These are phyloP conservation scores for Sindora glabra DNA, from an alignment of 306 rosid genomes.

Conservation along the genomic window DNA sequence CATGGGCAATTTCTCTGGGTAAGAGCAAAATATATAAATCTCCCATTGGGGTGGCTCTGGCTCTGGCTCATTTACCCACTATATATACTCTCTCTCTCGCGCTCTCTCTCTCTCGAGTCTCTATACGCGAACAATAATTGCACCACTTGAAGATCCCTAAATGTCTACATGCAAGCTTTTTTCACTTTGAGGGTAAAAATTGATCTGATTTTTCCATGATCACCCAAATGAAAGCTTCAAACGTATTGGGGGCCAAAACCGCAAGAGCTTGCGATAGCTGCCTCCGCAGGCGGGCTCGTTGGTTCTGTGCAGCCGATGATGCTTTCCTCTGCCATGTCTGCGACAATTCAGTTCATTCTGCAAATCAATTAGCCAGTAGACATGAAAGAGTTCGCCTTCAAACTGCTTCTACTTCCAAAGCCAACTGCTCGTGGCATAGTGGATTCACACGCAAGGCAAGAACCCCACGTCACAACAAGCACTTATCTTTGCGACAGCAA, in stretches of 20 bases:
- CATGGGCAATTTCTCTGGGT: not conserved
- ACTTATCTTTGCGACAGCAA: slow-evolving; percentile 11
- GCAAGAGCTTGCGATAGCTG: slow-evolving; percentile 89
- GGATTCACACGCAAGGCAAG: slow-evolving; percentile 81
- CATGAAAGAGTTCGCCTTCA: slow-evolving; percentile 78
- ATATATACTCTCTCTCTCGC: too few relatives aligned
- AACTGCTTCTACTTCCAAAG: slow-evolving; percentile 35
- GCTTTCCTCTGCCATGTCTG: slow-evolving; percentile 85
- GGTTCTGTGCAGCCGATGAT: slow-evolving; percentile 88
- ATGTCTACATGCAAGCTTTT: slow-evolving; percentile 1
- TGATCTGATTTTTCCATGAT: slow-evolving; percentile 10
- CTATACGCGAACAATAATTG: slow-evolving; percentile 25
- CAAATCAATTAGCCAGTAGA: slow-evolving; percentile 65
- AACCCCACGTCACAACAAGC: slow-evolving; percentile 53
- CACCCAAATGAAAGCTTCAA: slow-evolving; percentile 37
- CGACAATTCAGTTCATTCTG: slow-evolving; percentile 72
- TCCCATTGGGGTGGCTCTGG: too few relatives aligned
- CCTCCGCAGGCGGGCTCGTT: slow-evolving; percentile 53
- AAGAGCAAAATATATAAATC: too few relatives aligned
- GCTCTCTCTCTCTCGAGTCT: slow-evolving; percentile 17
- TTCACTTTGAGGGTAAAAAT: not conserved
- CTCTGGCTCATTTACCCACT: too few relatives aligned
- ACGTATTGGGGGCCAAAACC: slow-evolving; percentile 61
- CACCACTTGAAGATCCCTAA: slow-evolving; percentile 19
- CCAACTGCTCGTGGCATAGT: slow-evolving; percentile 46